These are phyloP conservation scores for Paecilomyces sp. DNA, from an alignment of 2,329 filamentous ascomycete species.

Conservation along the genomic window DNA sequence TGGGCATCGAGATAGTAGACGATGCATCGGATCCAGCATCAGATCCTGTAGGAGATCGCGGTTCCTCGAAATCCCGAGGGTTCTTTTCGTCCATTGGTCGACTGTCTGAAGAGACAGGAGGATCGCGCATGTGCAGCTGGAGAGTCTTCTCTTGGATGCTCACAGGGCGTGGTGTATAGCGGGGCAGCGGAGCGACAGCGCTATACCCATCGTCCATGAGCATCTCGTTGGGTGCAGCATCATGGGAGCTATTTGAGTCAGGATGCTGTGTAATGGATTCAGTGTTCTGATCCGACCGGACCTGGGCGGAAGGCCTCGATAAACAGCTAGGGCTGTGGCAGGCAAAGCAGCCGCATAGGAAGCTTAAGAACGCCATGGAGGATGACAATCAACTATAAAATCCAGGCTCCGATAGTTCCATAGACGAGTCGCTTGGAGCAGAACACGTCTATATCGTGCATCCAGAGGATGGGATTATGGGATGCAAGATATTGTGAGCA, in stretches of 20 bases:
- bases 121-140: constrained; percentile 24
- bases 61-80: constrained; percentile 15
- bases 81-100: constrained; percentile 23
- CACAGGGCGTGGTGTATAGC: constrained; percentile 33
- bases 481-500: neutral
- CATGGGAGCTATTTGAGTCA: neutral
- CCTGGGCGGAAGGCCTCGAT: neutral
- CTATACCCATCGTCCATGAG: constrained; percentile 22
- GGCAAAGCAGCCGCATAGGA: constrained; percentile 18
- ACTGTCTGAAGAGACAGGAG: constrained; percentile 17
- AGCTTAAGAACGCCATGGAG: constrained; percentile 16
- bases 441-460: neutral
- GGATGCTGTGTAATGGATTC: constrained; percentile 8
- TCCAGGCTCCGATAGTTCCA: neutral
- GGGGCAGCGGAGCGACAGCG: constrained; percentile 28
- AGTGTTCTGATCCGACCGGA: constrained; percentile 2
- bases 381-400: neutral
- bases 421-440: neutral
- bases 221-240: constrained; percentile 5
- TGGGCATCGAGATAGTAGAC: constrained; percentile 34
- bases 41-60: constrained; percentile 8
- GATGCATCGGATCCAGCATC: constrained; percentile 31
- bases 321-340: constrained; percentile 2
- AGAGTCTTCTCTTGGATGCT: constrained; percentile 34
- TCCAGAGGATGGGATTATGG: neutral